Conservation (phyloP, 768 basidiomycete genomes). For the Mycena amicta region DNA sequence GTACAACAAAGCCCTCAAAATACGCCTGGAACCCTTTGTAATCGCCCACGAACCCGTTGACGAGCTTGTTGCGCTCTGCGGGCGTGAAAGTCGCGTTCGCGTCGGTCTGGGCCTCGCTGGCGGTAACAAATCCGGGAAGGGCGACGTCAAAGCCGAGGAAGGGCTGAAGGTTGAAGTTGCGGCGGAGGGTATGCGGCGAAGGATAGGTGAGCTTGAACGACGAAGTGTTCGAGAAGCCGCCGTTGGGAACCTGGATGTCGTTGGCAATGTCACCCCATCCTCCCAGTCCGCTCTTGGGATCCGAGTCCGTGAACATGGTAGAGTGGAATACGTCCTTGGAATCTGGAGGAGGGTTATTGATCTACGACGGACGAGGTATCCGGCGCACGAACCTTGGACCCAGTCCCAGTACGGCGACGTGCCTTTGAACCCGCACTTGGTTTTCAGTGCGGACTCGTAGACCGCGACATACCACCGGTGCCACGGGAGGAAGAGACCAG, state of each 20-base stretch:
- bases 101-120: constrained; percentile 18
- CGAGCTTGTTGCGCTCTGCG: constrained; percentile 25
- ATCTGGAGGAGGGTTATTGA: neutral
- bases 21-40: constrained; percentile 35
- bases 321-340: constrained; percentile 21
- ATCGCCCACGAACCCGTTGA: constrained; percentile 32
- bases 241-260: constrained; percentile 28
- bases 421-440: constrained; percentile 12
- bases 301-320: constrained; percentile 20
- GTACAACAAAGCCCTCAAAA: constrained; percentile 32
- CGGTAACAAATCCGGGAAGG: constrained; percentile 16
- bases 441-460: constrained; percentile 12
- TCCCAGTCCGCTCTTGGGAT: constrained; percentile 23
- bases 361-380: neutral
- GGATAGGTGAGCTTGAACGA: constrained; percentile 33
- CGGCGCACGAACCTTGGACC: constrained; percentile 6
- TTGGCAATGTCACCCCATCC: constrained; percentile 25
- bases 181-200: constrained; percentile 33
- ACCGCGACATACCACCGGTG: constrained; percentile 17
- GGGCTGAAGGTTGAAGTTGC: constrained; percentile 38
- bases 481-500: constrained; percentile 19
- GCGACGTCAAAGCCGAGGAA: constrained; percentile 20
- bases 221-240: constrained; percentile 28
- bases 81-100: constrained; percentile 33
- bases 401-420: constrained; percentile 20